phyloP scores from a whole-genome alignment of 2,329 filamentous ascomycete genomes.

The Raffaelea arxii region DNA sequence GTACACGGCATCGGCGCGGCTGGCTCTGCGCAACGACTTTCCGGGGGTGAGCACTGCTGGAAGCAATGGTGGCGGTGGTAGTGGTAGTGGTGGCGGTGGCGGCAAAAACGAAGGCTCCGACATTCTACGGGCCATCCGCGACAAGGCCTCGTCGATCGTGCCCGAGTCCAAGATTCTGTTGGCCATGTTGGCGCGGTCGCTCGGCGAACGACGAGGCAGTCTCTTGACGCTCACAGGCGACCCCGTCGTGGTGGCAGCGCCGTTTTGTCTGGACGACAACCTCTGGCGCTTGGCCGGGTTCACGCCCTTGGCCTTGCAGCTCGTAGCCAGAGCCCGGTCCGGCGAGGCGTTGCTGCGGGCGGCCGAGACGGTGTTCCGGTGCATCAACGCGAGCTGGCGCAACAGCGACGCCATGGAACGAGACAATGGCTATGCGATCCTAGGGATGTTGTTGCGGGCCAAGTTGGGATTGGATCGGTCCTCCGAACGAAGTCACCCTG shows the following conservation, averaged over 20 bases:
- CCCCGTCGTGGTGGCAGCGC: constrained; percentile 70
- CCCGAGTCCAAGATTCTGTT: constrained; percentile 74
- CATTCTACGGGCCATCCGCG: constrained; percentile 78
- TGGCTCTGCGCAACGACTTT: constrained; percentile 86
- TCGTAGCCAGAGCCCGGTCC: constrained; percentile 68
- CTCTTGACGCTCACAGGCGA: constrained; percentile 65
- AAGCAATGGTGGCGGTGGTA: constrained; percentile 21
- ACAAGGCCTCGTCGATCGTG: constrained; percentile 72
- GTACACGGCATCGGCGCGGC: constrained; percentile 81
- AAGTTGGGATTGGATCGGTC: constrained; percentile 55
- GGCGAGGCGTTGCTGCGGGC: constrained; percentile 64
- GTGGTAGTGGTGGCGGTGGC: too few species aligned
- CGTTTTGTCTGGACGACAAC: constrained; percentile 81
- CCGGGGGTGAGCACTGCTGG: constrained; percentile 88
- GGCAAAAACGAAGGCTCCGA: constrained; percentile 46
- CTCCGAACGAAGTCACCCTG: constrained; percentile 21
- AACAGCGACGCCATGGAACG: constrained; percentile 98
- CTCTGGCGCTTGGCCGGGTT: constrained; percentile 92
- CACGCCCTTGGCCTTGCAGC: constrained; percentile 70
- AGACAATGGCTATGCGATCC: constrained; percentile 84
- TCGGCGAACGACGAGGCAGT: constrained; percentile 73
- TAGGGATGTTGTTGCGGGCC: constrained; percentile 73
- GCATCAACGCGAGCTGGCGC: constrained; percentile 84
- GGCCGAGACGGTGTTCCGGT: constrained; percentile 75
- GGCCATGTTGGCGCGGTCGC: constrained; percentile 70